Evolutionary conservation across 2,329 filamentous ascomycete species (phyloP), one percentile per base, ranked within the genome.

Genomic region (Colletotrichum trifolii): DNA sequence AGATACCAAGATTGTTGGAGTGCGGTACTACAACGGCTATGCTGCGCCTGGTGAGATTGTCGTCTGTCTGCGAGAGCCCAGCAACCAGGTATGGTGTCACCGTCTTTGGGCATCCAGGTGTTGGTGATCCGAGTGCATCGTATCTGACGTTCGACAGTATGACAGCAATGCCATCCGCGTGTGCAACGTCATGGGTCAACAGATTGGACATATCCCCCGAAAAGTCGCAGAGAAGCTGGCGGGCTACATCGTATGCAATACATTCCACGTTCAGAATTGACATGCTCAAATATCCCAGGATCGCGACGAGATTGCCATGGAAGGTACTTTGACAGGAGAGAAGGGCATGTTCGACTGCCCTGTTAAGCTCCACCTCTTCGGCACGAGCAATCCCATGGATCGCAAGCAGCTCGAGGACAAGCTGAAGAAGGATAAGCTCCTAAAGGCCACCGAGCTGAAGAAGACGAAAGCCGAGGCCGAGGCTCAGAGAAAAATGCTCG

Each of bases 121-220:
- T 33, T 8, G 9, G n/a, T 34, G 33, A 33, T 10, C 15, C 7
- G 12, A 13, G 9, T 15, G 15, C 43, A 8, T 17, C n/a, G 8
- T 12, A 8, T 38, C 48, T 64, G 35, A 68, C 48, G 52, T 43
- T 49, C 12, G 17, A n/a, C 56, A 81, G 69, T 92, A 91, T 72
- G 92, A 96, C 73, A 68, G 70, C 6, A 96, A 96, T 77, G 93
- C 93, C 0, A 93, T 96, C 62, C 86, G 88, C 6, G 87, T 96
- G 1, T 84, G 91, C 71, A 96, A 96, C 74, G 91, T 94, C 12
- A 85, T 91, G 72, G 85, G 87, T 13, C 75, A 77, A 8, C 93
- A 96, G 71, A 92, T 97, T 70, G 93, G 93, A 1, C 93, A 97
- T 76, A 81, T 97, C 45, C 90, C 91, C 7, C 82, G 87, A 11